Evolutionary conservation across 805 yeast species (phyloP).

Genomic region (Candida coquimbonensis): DNA sequence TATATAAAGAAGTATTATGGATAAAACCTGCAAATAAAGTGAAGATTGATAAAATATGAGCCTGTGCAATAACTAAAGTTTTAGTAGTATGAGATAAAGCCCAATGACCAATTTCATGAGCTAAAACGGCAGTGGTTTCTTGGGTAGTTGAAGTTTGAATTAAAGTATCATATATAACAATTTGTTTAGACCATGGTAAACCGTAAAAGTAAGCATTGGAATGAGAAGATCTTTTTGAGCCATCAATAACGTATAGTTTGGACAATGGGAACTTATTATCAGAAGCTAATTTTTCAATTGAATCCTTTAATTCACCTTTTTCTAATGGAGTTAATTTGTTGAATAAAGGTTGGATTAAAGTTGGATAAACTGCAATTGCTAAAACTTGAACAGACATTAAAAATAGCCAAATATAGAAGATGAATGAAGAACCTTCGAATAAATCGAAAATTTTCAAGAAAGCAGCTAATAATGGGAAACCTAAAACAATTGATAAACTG

Average conservation of each 20-base stretch:
- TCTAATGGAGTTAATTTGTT: slow-evolving; percentile 86
- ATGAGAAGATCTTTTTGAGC: slow-evolving; percentile 94
- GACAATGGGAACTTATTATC: slow-evolving; percentile 79
- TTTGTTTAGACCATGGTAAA: slow-evolving; percentile 93
- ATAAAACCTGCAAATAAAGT: slow-evolving; percentile 73
- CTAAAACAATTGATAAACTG: slow-evolving; percentile 47
- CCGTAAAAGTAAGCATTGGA: slow-evolving; percentile 97
- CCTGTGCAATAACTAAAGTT: slow-evolving; percentile 58
- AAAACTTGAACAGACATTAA: slow-evolving; percentile 65
- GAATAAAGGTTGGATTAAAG: slow-evolving; percentile 85
- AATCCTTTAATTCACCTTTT: slow-evolving; percentile 78
- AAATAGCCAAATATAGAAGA: slow-evolving; percentile 71
- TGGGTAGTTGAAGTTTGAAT: slow-evolving; percentile 67
- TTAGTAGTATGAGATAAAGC: slow-evolving; percentile 80
- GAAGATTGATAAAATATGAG: slow-evolving; percentile 58
- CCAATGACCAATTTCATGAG: slow-evolving; percentile 99
- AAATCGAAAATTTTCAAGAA: slow-evolving; percentile 75
- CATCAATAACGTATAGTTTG: slow-evolving; percentile 84
- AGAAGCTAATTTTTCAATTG: slow-evolving; percentile 74
- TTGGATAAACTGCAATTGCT: slow-evolving; percentile 71
- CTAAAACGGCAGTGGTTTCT: slow-evolving; percentile 89
- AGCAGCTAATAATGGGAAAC: slow-evolving; percentile 66
- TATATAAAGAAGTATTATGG: slow-evolving; percentile 69
- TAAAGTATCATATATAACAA: slow-evolving; percentile 88
- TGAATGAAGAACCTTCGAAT: slow-evolving; percentile 67